Evolutionary conservation across 805 yeast genomes (phyloP), one percentile per base, ranked within the genome.

Genomic region (Saturnispora ahearnii): DNA sequence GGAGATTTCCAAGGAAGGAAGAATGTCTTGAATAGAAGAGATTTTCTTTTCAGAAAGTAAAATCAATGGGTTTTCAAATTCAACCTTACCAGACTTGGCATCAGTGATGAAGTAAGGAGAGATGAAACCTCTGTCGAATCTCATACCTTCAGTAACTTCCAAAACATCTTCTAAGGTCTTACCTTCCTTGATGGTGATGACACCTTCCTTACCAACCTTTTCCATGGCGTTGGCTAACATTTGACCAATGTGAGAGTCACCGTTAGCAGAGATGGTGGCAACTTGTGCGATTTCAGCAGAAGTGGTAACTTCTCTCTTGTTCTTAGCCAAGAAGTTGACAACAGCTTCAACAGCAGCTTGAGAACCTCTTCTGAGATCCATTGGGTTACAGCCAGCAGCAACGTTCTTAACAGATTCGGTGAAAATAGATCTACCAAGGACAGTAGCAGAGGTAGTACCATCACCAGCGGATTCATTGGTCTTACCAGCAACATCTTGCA

Each of bases 141-240:
- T 83, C 96, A 91, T 88, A 73, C 99, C 99, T 74, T 91, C 97
- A 56, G 90, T 93, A 54, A 91, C 95, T 72, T 90, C 97, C 61
- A 91, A 80, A 70, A 88, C 96, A 68, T 91, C 99, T 68, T 87
- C 96, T 61, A 91, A 75, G 60, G 97, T 93, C 77, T 88, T 90
- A 61, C 98, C 98, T 71, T 88, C 96, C 76, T 84, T 91, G 62
- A 91, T 93, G 59, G 98, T 91, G 69, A 91, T 90, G 56, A 91
- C 98, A 76, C 99, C 99, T 70, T 91, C 98, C 73, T 91, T 89
- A 61, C 99, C 99, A 53, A 91, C 99, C 70, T 90, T 90, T 73
- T 89, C 97, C 95, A 91, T 91, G 57, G 99, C 98, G 49, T 84
- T 79, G 48, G 98, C 96, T 65, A 91, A 77, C 59, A 93, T 74